A percentile compares a stretch with the other conserved stretches of the same genome.
Conservation (phyloP, 1,139 yeast genomes). For the Yamadazyma dushanensis region DNA sequence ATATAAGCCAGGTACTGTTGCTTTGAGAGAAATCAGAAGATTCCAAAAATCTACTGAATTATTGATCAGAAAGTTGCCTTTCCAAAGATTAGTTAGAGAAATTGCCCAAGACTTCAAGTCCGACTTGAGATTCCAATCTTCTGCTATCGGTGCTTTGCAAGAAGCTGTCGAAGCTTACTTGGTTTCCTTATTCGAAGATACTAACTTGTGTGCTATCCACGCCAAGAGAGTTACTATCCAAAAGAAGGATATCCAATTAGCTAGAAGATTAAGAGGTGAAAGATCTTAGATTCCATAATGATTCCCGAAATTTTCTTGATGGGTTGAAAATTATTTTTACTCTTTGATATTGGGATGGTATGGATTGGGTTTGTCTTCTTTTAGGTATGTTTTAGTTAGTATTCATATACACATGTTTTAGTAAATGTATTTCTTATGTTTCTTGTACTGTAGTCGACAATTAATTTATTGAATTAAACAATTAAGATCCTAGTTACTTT, state of each 20-base stretch:
- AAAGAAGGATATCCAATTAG: slow-evolving; percentile 55
- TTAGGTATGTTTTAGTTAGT: neutral
- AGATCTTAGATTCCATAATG: slow-evolving; percentile 40
- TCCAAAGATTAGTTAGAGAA: slow-evolving; percentile 52
- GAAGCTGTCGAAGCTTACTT: slow-evolving; percentile 56
- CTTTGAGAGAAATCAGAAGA: slow-evolving; percentile 56
- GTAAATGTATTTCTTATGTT: too few species aligned
- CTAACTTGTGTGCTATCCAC: slow-evolving; percentile 55
- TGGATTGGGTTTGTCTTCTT: neutral
- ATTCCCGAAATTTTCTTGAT: too few species aligned
- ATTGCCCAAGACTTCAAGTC: slow-evolving; percentile 52
- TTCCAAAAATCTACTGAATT: slow-evolving; percentile 54
- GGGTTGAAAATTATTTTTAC: too few species aligned
- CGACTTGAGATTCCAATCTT: slow-evolving; percentile 52
- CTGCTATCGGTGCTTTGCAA: slow-evolving; percentile 54
- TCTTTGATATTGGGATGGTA: too few species aligned
- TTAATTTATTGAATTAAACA: slow-evolving; percentile 1
- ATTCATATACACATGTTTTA: too few species aligned
- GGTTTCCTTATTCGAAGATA: slow-evolving; percentile 52
- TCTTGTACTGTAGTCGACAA: too few species aligned
- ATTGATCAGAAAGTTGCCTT: slow-evolving; percentile 52
- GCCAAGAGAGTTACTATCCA: slow-evolving; percentile 56
- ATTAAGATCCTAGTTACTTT: slow-evolving; percentile 2
- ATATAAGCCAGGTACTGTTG: slow-evolving; percentile 58
- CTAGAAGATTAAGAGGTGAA: slow-evolving; percentile 57